Conservation (phyloP, 2,329 filamentous ascomycete species). For the Hansfordia pulvinata region DNA sequence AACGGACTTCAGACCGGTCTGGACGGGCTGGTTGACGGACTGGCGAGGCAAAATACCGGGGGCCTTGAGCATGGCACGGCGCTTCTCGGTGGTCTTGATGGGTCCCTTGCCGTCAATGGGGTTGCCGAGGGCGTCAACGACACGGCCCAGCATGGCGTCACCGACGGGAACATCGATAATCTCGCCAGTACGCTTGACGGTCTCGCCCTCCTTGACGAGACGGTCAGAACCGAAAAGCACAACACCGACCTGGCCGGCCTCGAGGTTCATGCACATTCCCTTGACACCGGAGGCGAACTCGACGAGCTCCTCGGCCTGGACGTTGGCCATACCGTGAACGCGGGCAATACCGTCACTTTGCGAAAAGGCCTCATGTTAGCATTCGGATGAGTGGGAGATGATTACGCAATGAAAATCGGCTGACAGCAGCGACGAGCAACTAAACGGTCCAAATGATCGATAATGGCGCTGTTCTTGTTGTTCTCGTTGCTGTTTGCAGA, state of each 20-base stretch:
- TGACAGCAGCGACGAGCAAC: neutral
- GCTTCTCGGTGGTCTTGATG: conserved; percentile 78
- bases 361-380: neutral
- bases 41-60: conserved; percentile 93
- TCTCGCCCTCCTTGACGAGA: conserved; percentile 99
- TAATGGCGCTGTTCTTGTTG: neutral
- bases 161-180: conserved; percentile 99
- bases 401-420: neutral
- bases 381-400: neutral
- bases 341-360: conserved; percentile 98
- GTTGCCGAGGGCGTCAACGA: conserved; percentile 96
- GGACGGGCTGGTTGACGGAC: conserved; percentile 96
- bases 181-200: conserved; percentile 97
- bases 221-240: conserved; percentile 99
- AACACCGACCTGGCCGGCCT: conserved; percentile 99
- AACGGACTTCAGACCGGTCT: conserved; percentile 98
- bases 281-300: conserved; percentile 99
- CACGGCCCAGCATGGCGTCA: conserved; percentile 85
- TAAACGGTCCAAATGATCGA: neutral
- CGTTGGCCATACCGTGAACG: conserved; percentile 99
- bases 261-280: conserved; percentile 99
- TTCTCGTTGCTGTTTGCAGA: neutral
- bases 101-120: conserved; percentile 99
- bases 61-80: conserved; percentile 97
- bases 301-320: conserved; percentile 99